These are phyloP conservation scores for Trichoderma aggressivum DNA, from an alignment of 2,329 filamentous ascomycete species.

Conservation along the genomic window DNA sequence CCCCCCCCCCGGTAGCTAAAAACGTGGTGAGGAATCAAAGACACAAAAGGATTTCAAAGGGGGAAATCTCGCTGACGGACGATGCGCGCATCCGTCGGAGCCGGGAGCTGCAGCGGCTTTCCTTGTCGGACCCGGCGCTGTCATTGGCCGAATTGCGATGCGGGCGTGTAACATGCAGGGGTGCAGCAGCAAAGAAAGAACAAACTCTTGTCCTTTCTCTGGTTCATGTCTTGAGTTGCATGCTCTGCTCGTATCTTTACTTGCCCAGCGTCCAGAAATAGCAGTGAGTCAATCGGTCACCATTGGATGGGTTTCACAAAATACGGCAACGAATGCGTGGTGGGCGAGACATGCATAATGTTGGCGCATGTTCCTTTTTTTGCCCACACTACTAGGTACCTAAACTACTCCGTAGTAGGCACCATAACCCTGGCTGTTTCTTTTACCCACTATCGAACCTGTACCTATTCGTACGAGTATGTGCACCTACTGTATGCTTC, in stretches of 20 bases:
- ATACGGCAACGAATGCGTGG: constrained; percentile 5
- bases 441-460: constrained; percentile 7
- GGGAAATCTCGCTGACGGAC: constrained; percentile 7
- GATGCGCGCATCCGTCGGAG: constrained; percentile 24
- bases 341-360: not conserved
- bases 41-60: not conserved
- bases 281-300: not conserved
- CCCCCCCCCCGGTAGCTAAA: not conserved
- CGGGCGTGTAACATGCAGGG: constrained; percentile 11
- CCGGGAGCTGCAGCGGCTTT: not conserved
- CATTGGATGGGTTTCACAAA: constrained; percentile 9
- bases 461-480: not conserved
- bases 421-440: not conserved
- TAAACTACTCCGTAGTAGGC: not conserved
- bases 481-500: not conserved
- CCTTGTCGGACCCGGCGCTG: not conserved
- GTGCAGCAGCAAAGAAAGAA: not conserved
- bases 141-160: constrained; percentile 1
- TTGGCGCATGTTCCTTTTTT: not conserved
- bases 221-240: not conserved
- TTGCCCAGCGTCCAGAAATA: not conserved
- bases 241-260: not conserved
- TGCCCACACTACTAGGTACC: not conserved
- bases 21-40: not conserved
- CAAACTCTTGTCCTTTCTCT: not conserved